A percentile compares a stretch with the other conserved stretches of the same genome.
phyloP scores from a whole-genome alignment of 371 early-diverging fungal genomes.

The Mortierella sp. region DNA sequence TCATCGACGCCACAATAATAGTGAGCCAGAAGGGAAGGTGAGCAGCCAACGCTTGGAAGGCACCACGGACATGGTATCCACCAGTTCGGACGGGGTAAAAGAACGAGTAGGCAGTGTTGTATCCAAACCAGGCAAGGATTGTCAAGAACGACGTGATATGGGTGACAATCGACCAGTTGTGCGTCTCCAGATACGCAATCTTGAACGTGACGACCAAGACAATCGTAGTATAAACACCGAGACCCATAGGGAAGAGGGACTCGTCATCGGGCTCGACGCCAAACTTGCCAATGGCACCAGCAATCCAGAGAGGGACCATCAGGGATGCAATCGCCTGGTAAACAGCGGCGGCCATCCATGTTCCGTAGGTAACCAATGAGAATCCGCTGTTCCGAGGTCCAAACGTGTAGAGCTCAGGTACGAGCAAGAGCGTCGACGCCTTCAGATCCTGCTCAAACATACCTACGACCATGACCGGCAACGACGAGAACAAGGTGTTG shows the following conservation, averaged over 20 bases:
- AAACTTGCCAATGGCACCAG: constrained; percentile 58
- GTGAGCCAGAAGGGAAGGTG: constrained; percentile 64
- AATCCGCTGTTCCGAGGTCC: constrained; percentile 75
- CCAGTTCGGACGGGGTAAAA: constrained; percentile 62
- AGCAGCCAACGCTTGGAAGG: constrained; percentile 57
- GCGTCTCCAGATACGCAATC: constrained; percentile 71
- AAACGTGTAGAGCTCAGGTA: constrained; percentile 81
- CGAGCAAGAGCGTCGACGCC: constrained; percentile 72
- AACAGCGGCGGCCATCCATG: constrained; percentile 74
- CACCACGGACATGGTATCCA: constrained; percentile 65
- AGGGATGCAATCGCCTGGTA: constrained; percentile 69
- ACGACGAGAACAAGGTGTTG: constrained; percentile 85
- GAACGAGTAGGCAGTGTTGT: constrained; percentile 66
- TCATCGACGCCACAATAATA: constrained; percentile 61
- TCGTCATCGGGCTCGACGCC: constrained; percentile 57
- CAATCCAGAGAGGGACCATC: constrained; percentile 61
- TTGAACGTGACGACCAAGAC: constrained; percentile 74
- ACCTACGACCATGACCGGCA: constrained; percentile 86
- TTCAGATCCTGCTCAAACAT: constrained; percentile 87
- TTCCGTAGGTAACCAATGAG: constrained; percentile 69
- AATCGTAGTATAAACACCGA: constrained; percentile 67
- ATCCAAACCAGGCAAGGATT: constrained; percentile 68
- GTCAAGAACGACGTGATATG: constrained; percentile 67
- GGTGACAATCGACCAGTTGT: constrained; percentile 66
- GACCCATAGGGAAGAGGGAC: constrained; percentile 63